Evolutionary conservation across 495 filamentous ascomycete genomes (phyloP), one percentile per base, ranked within the genome.

Genomic region (Daldinia childiae): DNA sequence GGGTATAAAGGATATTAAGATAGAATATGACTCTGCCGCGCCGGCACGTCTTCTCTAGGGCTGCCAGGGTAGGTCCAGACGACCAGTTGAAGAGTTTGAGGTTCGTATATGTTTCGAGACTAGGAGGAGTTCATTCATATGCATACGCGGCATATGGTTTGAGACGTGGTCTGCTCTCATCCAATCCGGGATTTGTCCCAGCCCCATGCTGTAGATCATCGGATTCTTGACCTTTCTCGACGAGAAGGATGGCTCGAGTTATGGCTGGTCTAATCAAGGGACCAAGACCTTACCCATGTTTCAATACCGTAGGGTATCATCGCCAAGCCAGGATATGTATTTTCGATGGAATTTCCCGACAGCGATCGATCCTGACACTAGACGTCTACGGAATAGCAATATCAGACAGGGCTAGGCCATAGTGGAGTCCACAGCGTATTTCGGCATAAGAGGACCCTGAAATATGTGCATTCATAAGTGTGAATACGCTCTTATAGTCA

Each of bases 121-220:
- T 27, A 26, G 9, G 3, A 21, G 29, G 51, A 54, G 38, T 62
- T 54, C 58, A 57, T 27, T 38, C 26, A 61, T 48, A 50, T 52
- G 52, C 51, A 51, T 56, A 39, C 15, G 17, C 56, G 27, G 27
- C 51, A 43, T 66, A 56, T 56, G 43, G 27, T 38, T 56, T 64
- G 61, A 64, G 67, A 69, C 67, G 67, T 64, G 67, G 61, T 69
- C 34, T 63, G 55, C 45, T 69, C 56, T 55, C 45, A 50, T 60
- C 67, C 67, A 69, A 69, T 69, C 60, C 67, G 45, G 61, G 67
- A 58, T 64, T 52, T 51, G 45, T 36, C n/a, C 59, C 67, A 55
- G 34, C 67, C 56, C 67, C 67, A 64, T 60, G 67, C 48, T 24
- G 60, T 58, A 50, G 67, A 69, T 69, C 67, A 64, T 56, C 52